Evolutionary conservation across 1,284 basidiomycete species (phyloP), one percentile per base, ranked within the genome.

Genomic region (Sporisorium iseilematis-ciliati): DNA sequence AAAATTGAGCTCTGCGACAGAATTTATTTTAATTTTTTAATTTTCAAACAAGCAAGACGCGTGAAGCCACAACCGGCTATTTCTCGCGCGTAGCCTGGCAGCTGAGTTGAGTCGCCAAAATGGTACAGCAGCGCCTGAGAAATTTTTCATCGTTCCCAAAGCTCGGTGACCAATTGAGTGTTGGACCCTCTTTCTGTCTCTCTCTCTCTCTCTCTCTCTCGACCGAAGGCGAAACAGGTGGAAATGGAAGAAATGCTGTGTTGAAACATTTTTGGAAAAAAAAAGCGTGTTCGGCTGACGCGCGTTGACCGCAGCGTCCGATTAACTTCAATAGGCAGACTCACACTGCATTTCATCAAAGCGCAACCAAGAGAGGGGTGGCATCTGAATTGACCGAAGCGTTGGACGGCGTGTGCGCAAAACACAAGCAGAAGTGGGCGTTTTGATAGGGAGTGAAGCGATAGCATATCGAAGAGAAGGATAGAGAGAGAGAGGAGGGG

Each of bases 61-160:
- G 51, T 53, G n/a, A 38, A 18, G 33, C 11, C 11, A 8, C 8
- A 11, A 25, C 50, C 33, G 33, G 51, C 51, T 41, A 42, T 55
- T n/a, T n/a, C 53, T 55, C 53, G 53, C 53, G 41, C 53, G 53
- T 55, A 55, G 25, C 53, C 41, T 43, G 51, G 51, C 51, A 41
- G 35, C 43, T 26, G 43, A 46, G 43, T 46, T n/a, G 43, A 20
- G 18, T n/a, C 18, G 7, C 41, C 41, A n/a, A 16, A 2, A 16
- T 46, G 21, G 14, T 46, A 25, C 43, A 25, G 43, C 23, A 46
- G 21, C 14, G 42, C 42, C 42, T 45, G 42, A 45, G 20, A 45
- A 23, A 25, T 45, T 23, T 25, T 25, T 8, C 23, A 14, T 8
- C 8, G 31, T n/a, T n/a, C 10, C 31, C 12, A 7, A 33, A 33